Evolutionary conservation across 768 basidiomycete species (phyloP).

Genomic region (Boletus bicolor): DNA sequence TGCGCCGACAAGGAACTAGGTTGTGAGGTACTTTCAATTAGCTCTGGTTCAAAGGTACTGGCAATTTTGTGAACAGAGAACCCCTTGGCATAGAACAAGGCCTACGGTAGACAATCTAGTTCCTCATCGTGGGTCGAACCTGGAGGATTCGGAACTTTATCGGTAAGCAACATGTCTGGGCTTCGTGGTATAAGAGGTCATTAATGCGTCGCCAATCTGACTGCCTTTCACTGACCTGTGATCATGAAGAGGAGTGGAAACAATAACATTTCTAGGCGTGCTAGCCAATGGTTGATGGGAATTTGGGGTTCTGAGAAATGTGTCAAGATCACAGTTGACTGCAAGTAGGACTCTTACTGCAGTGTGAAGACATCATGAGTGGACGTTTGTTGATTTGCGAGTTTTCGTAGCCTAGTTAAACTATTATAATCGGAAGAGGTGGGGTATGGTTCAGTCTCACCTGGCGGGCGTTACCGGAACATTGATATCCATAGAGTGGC

Average conservation of each 20-base stretch:
- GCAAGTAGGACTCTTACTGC: not conserved
- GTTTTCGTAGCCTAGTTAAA: conserved; percentile 8
- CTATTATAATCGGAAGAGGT: not conserved
- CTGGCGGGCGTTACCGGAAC: conserved; percentile 16
- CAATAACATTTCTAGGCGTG: not conserved
- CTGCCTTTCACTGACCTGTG: conserved; percentile 7
- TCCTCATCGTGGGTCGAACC: conserved; percentile 11
- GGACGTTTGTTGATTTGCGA: not conserved
- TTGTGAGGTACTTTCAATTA: not conserved
- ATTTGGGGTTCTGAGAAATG: not conserved
- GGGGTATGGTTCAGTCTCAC: conserved; percentile 11
- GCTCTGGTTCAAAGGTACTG: conserved; percentile 19
- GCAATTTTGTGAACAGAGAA: not conserved
- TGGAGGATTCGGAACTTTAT: not conserved
- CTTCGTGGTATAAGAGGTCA: conserved; percentile 9
- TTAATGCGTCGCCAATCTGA: not conserved
- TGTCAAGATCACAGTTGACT: not conserved
- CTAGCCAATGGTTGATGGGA: not conserved
- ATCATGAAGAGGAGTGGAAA: not conserved
- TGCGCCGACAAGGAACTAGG: not conserved
- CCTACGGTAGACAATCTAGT: conserved; percentile 20
- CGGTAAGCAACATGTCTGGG: not conserved
- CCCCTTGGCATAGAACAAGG: not conserved
- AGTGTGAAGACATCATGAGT: conserved; percentile 7
- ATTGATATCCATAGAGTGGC: conserved; percentile 15